Conservation (phyloP, 73 alveolate species). For the Symbiodinium pilosum region DNA sequence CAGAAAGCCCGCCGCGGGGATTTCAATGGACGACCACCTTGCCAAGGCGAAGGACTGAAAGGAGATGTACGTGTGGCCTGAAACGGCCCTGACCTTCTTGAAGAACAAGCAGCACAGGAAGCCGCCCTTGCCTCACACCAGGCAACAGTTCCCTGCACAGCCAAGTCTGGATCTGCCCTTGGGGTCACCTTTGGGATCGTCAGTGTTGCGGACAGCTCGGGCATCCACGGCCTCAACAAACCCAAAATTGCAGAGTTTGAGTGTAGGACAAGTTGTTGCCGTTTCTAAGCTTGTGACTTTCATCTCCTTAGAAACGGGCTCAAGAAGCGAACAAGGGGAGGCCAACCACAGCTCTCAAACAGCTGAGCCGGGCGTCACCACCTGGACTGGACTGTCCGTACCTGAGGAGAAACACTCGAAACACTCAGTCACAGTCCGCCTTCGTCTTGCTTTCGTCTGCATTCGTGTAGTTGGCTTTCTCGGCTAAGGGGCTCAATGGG, state of each 20-base stretch:
- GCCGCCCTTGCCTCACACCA: conserved; percentile 55
- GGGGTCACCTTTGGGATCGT: not conserved
- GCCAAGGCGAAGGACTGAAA: not conserved
- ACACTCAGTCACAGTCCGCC: no score
- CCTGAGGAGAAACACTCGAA: no score
- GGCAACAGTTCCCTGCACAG: no score
- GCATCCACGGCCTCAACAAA: conserved; percentile 60
- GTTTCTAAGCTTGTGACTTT: not conserved
- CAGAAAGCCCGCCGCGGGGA: not conserved
- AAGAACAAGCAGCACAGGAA: conserved; percentile 88
- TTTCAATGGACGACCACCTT: not conserved
- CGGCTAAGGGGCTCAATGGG: no score
- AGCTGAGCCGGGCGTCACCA: conserved; percentile 43
- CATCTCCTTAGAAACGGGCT: not conserved
- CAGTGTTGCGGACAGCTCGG: conserved; percentile 54
- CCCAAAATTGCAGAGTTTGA: not conserved
- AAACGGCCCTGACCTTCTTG: conserved; percentile 43
- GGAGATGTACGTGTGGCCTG: not conserved
- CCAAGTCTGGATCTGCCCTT: no score
- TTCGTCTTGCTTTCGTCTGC: no score
- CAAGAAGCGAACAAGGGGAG: not conserved
- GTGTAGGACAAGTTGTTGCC: not conserved
- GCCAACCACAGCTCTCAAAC: not conserved
- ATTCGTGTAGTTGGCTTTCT: not conserved
- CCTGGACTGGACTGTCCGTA: conserved; percentile 94